These are phyloP conservation scores for Aeschynomene evenia DNA, from an alignment of 306 rosid genomes.

Conservation along the genomic window DNA sequence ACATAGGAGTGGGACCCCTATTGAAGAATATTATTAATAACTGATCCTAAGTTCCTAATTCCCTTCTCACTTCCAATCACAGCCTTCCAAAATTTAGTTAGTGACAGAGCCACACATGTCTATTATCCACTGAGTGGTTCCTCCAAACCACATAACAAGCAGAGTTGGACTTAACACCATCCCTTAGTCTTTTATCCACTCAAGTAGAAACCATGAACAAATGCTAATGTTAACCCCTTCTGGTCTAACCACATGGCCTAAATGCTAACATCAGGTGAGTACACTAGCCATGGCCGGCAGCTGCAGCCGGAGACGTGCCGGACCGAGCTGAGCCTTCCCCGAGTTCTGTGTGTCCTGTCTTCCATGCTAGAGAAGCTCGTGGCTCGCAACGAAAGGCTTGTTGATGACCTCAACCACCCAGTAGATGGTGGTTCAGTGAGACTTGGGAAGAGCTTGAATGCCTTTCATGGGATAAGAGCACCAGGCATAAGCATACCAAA, in stretches of 20 bases:
- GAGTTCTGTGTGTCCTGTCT: conserved; percentile 68
- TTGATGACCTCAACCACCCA: conserved; percentile 41
- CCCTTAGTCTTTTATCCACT: conserved; percentile 35
- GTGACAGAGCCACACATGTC: conserved; percentile 40
- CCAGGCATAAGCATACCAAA: conserved; percentile 81
- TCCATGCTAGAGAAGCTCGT: conserved; percentile 67
- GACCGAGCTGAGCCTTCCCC: conserved; percentile 52
- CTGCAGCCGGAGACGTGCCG: conserved; percentile 48
- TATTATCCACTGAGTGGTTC: conserved; percentile 28
- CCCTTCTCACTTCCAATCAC: conserved; percentile 18
- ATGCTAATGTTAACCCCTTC: background rate
- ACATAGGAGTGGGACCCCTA: conserved; percentile 31
- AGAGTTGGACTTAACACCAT: conserved; percentile 13
- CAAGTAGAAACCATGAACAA: conserved; percentile 30
- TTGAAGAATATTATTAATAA: conserved; percentile 32
- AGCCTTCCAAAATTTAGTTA: conserved; percentile 13
- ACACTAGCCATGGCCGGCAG: conserved; percentile 43
- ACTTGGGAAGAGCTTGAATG: conserved; percentile 60
- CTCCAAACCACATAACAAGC: conserved; percentile 39
- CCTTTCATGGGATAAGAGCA: conserved; percentile 78
- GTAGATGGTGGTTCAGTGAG: conserved; percentile 38
- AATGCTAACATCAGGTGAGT: conserved; percentile 56
- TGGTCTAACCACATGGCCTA: conserved; percentile 43
- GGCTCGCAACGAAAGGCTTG: conserved; percentile 59
- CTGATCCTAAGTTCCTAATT: conserved; percentile 1